Evolutionary conservation across 352 stramenopile species (phyloP).

Genomic region (Globisporangium irregulare): DNA sequence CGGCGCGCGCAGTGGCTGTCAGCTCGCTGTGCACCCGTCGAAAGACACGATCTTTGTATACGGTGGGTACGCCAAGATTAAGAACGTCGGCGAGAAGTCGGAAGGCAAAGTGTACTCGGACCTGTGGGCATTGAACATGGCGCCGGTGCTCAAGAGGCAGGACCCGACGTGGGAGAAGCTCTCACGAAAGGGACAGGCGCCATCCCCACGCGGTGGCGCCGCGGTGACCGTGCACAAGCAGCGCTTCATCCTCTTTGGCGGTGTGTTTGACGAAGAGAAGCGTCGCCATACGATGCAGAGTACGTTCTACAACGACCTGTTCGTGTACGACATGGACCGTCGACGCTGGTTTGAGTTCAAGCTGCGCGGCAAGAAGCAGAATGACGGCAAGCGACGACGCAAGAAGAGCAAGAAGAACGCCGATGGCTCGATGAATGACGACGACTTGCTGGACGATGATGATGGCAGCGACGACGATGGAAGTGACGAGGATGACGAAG

Average conservation of each 20-base stretch:
- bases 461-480: conserved; percentile 41
- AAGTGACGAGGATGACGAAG: conserved; percentile 53
- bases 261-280: conserved; percentile 92
- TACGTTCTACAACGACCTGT: conserved; percentile 97
- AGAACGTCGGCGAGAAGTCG: conserved; percentile 87
- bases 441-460: conserved; percentile 41
- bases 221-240: conserved; percentile 92
- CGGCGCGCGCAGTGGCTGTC: conserved; percentile 74
- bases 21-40: conserved; percentile 77
- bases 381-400: conserved; percentile 52
- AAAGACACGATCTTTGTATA: conserved; percentile 93
- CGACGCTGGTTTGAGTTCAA: conserved; percentile 94
- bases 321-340: conserved; percentile 96
- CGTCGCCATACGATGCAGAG: conserved; percentile 77
- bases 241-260: conserved; percentile 95
- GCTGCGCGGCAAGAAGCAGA: conserved; percentile 81
- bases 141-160: conserved; percentile 85
- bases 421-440: conserved; percentile 26
- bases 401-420: conserved; percentile 48
- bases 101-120: conserved; percentile 96
- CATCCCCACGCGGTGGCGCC: conserved; percentile 73
- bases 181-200: conserved; percentile 85
- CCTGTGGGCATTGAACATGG: conserved; percentile 93
- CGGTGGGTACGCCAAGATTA: conserved; percentile 95
- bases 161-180: conserved; percentile 93